Base-by-base conservation (phyloP, 2,329 filamentous ascomycete genomes). In the Whalleya microplaca region DNA sequence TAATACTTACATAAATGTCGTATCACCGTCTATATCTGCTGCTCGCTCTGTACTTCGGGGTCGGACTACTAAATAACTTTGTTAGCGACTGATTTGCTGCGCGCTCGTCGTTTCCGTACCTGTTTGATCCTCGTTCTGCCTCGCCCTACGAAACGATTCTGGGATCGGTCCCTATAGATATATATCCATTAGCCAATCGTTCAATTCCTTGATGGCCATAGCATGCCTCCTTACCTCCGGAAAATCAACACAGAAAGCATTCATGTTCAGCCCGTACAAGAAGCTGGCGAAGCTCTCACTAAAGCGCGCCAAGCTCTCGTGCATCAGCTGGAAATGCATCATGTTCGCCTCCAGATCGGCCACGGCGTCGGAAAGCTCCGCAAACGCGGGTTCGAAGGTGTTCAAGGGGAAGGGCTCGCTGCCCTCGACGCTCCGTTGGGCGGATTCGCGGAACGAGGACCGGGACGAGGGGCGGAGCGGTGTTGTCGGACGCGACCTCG, bases 161-260 rank as follows among this genome's bases (percentile, higher is more conserved):
- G 87, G 71, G 62, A 96, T 85, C 0, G 93, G 93, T 1, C 90
- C 90, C 90, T 95, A 50, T 20, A 12, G 42, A 44, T 23, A 12
- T 23, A 12, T 9, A 23, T 8, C 1, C 16, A 50, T 60, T 47
- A 62, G 56, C 41, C 16, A 52, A 12, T 50, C 41, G 59, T 50
- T 8, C 48, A 19, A 52, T 16, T 2, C 16, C 2, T 9, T 21
- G 42, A 8, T 45, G 16, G 4, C 41, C n/a, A 32, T 27, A 27
- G 9, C 9, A 19, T 9, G 14, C 14, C 46, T 27, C 53, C 72
- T 49, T 76, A 92, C 92, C 85, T 99, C 95, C 0, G 92, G 91
- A 64, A 97, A 99, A 73, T 99, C 95, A 29, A 98, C 93, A 73
- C 94, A 98, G 72, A 98, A 99, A 1, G 95, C 95, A 74, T 97